phyloP scores from a whole-genome alignment of 345 rosid genomes.

The Trapa incisa region DNA sequence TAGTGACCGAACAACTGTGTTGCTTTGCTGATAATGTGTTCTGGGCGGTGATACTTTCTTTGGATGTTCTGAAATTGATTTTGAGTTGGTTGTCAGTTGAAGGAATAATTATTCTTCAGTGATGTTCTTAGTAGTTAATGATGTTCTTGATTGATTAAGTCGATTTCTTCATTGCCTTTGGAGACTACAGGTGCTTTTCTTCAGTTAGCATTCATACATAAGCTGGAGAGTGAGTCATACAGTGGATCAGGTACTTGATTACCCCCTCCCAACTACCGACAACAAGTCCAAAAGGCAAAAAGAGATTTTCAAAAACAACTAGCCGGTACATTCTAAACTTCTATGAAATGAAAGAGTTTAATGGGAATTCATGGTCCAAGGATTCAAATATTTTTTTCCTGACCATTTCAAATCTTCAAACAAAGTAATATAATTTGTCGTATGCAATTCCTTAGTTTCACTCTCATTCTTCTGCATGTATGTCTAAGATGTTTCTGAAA shows the following conservation, averaged over 20 bases:
- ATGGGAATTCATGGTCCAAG: neutral
- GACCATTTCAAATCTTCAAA: neutral
- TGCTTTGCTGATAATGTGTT: neutral
- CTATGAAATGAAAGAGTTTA: too few relatives aligned
- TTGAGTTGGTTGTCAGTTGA: neutral
- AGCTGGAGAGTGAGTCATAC: conserved; percentile 61
- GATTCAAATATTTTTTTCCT: neutral
- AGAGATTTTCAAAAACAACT: too few relatives aligned
- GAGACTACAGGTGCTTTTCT: conserved; percentile 67
- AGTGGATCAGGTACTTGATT: conserved; percentile 23
- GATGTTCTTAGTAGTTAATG: neutral
- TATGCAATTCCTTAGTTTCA: neutral
- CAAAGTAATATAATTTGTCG: neutral
- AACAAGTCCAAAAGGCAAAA: too few relatives aligned
- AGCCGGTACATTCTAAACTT: too few relatives aligned
- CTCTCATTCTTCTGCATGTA: neutral
- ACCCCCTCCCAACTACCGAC: too few relatives aligned
- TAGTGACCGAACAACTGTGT: neutral
- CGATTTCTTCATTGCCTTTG: conserved; percentile 7
- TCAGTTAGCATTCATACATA: conserved; percentile 63
- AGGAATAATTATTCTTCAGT: neutral
- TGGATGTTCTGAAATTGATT: neutral
- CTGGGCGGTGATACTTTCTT: neutral
- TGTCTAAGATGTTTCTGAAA: neutral
- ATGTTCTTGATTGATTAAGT: neutral